phyloP scores from a whole-genome alignment of 2,329 filamentous ascomycete species.

The Fusarium floridanum region DNA sequence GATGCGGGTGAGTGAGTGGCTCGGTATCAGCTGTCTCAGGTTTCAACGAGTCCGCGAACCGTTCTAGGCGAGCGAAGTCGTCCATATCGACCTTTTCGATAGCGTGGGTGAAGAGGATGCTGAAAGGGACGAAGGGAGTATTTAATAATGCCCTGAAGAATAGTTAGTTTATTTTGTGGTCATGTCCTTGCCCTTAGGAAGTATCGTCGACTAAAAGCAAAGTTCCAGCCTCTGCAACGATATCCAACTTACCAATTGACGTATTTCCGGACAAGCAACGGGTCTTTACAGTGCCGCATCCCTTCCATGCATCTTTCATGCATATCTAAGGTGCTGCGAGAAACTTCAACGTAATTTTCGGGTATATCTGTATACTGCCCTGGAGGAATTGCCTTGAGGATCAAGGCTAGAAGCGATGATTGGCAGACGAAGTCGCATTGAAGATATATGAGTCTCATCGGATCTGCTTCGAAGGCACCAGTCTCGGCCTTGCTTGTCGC shows the following conservation, averaged over 20 bases:
- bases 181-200: background rate
- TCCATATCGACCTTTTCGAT: slow-evolving; percentile 36
- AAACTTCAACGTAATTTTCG: slow-evolving; percentile 48
- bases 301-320: slow-evolving; percentile 50
- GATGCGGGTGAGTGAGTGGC: slow-evolving; percentile 49
- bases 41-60: slow-evolving; percentile 50
- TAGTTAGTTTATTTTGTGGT: background rate
- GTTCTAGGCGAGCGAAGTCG: slow-evolving; percentile 42
- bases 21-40: slow-evolving; percentile 22
- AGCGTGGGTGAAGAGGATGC: slow-evolving; percentile 51
- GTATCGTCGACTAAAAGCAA: background rate
- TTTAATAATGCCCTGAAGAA: slow-evolving; percentile 51
- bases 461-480: slow-evolving; percentile 19
- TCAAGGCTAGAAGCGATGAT: slow-evolving; percentile 50
- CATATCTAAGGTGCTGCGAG: slow-evolving; percentile 51
- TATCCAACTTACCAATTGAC: slow-evolving; percentile 50
- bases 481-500: background rate
- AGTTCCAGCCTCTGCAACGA: too few species aligned
- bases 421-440: slow-evolving; percentile 52
- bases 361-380: background rate
- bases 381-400: slow-evolving; percentile 47
- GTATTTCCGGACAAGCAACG: slow-evolving; percentile 51
- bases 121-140: slow-evolving; percentile 55
- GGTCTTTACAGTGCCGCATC: slow-evolving; percentile 44
- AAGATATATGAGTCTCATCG: slow-evolving; percentile 48